Base-by-base conservation (phyloP, 2,329 filamentous ascomycete species). In the Penicillium sp. region DNA sequence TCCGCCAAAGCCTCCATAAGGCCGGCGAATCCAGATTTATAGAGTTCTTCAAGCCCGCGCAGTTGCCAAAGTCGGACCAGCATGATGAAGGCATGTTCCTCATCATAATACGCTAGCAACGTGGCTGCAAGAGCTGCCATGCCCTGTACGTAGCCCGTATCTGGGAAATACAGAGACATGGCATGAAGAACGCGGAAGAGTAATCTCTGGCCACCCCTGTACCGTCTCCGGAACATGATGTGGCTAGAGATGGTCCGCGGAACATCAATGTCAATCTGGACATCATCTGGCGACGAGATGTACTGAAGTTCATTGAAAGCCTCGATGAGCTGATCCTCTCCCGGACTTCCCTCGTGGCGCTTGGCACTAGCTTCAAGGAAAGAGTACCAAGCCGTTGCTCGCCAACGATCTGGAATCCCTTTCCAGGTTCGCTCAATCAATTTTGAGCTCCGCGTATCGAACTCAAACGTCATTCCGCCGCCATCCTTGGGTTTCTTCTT, bases 211-310 rank as follows among this genome's bases (percentile, higher is more conserved):
- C 93, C 94, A 56, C 94, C 94, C 22, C 91, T 86, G 75, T 99
- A 99, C 47, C 94, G 84, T 59, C 86, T 84, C 43, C 94, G 86
- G 71, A 99, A 99, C 93, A 99, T 97, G 72, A 99, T 93, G 75
- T 99, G 94, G 59, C 90, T 86, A 72, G 86, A 95, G 71, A 99
- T 96, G 4, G 94, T 97, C 50, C 94, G 84, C 1, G 94, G 94
- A 16, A 99, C 94, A 71, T 99, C 94, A 42, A 97, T 85, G 72
- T 99, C 94, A 65, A 99, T 99, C 75, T 99, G 94, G 21, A 93
- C 87, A 72, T 99, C 94, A 69, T 99, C 94, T 0, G 91, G 87
- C 2, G 90, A 96, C 51, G 85, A 85, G 55, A 86, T 78, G 14
- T 86, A 79, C 67, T 95, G 88, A 27, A 95, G 82, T 42, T 85